These are phyloP conservation scores for Venturiaceae sp. DNA, from an alignment of 2,329 filamentous ascomycete genomes.

Conservation along the genomic window DNA sequence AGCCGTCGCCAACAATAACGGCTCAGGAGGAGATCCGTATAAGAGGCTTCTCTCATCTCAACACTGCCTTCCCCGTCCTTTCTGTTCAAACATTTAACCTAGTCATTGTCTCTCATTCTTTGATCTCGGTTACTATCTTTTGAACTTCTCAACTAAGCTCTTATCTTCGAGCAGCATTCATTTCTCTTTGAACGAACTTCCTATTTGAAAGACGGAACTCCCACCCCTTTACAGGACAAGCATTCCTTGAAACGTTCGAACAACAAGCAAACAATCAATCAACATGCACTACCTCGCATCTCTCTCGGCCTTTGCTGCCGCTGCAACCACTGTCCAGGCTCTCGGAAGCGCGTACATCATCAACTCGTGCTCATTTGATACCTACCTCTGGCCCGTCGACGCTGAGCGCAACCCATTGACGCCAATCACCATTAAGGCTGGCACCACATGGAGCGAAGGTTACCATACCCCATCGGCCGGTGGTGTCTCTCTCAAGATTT, in stretches of 20 bases:
- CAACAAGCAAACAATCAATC: neutral
- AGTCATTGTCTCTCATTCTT: neutral
- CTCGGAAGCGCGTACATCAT: conserved; percentile 18
- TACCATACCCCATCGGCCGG: conserved; percentile 14
- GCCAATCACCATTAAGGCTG: conserved; percentile 15
- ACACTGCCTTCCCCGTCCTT: neutral
- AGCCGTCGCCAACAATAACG: neutral
- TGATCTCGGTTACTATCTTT: neutral
- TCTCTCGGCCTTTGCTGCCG: conserved; percentile 15
- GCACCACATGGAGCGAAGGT: conserved; percentile 22
- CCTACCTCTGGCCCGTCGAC: conserved; percentile 28
- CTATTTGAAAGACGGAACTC: neutral
- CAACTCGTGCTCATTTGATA: conserved; percentile 27
- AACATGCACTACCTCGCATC: conserved; percentile 8
- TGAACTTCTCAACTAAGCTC: neutral
- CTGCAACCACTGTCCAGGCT: conserved; percentile 12
- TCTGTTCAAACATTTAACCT: neutral
- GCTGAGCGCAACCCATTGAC: conserved; percentile 11
- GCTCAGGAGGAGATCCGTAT: neutral
- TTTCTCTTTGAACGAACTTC: neutral
- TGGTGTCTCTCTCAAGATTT: conserved; percentile 30
- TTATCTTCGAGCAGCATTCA: conserved; percentile 4
- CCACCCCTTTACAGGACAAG: neutral
- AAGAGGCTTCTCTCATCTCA: neutral
- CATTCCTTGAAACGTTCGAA: neutral